Evolutionary conservation across 2,329 filamentous ascomycete species (phyloP).

Genomic region (Aureobasidium lini): DNA sequence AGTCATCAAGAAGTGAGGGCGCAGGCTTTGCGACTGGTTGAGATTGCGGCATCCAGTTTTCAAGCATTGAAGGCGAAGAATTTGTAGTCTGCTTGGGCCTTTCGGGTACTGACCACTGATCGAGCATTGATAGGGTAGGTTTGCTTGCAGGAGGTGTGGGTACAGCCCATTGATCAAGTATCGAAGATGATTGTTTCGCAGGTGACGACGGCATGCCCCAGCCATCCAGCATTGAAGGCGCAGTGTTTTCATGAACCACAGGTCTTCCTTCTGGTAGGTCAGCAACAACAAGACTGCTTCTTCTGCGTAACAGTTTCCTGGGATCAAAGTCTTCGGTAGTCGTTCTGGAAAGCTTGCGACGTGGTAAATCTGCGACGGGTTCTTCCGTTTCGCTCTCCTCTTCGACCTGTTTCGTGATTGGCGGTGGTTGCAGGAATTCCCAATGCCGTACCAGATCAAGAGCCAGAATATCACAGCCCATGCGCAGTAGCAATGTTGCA

Average conservation of each 20-base stretch:
- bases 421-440: constrained; percentile 51
- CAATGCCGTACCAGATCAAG: constrained; percentile 77
- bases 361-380: constrained; percentile 18
- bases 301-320: constrained; percentile 58
- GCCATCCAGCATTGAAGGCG: constrained; percentile 20
- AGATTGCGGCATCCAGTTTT: background rate
- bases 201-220: constrained; percentile 2
- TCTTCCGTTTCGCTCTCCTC: constrained; percentile 24
- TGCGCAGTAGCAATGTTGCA: constrained; percentile 39
- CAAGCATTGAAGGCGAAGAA: constrained; percentile 10
- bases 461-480: constrained; percentile 75
- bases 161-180: constrained; percentile 17
- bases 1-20: constrained; percentile 20
- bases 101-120: constrained; percentile 18
- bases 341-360: constrained; percentile 11
- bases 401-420: background rate
- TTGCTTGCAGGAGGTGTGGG: background rate
- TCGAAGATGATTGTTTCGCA: constrained; percentile 26
- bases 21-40: constrained; percentile 24
- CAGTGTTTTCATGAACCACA: constrained; percentile 30
- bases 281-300: constrained; percentile 72
- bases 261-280: constrained; percentile 49
- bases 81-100: background rate
- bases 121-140: constrained; percentile 19
- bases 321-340: constrained; percentile 45